Percentiles rank a stretch among this genome's conserved stretches.
Conservation (phyloP, 1,284 basidiomycete genomes). For the Apiotrichum domesticum region DNA sequence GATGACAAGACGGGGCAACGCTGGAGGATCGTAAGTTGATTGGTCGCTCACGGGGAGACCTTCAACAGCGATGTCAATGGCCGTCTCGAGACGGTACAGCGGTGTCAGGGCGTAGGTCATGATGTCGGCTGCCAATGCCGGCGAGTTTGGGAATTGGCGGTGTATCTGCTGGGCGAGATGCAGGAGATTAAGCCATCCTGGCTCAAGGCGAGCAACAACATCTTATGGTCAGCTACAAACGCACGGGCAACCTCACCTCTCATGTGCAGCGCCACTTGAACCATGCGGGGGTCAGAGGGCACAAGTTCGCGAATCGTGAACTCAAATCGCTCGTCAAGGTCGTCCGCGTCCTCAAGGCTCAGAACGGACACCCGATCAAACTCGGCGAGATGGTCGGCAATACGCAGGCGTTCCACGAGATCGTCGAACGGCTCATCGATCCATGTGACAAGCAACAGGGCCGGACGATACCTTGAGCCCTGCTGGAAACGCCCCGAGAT, state of each 20-base stretch:
- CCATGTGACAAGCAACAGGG: constrained; percentile 36
- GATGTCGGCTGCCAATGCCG: background rate
- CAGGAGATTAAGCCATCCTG: constrained; percentile 17
- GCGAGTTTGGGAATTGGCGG: background rate
- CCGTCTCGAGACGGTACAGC: background rate
- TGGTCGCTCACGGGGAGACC: constrained; percentile 1
- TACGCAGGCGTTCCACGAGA: constrained; percentile 24
- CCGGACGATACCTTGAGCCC: constrained; percentile 21
- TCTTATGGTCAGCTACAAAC: constrained; percentile 5
- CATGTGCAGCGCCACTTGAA: constrained; percentile 20
- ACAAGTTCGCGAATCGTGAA: constrained; percentile 13
- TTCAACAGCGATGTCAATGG: constrained; percentile 3
- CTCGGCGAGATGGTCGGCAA: constrained; percentile 16
- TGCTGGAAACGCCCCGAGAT: constrained; percentile 16
- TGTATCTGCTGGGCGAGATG: constrained; percentile 13
- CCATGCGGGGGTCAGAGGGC: constrained; percentile 14
- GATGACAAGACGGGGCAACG: constrained; percentile 9
- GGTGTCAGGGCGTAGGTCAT: background rate
- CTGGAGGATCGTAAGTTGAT: constrained; percentile 11
- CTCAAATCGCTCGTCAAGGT: constrained; percentile 26
- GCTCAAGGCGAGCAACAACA: constrained; percentile 13
- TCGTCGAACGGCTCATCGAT: constrained; percentile 33
- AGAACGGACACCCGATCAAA: constrained; percentile 25
- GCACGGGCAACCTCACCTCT: constrained; percentile 14
- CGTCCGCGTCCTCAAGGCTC: constrained; percentile 25